Conservation (phyloP, 805 yeast species). For the Blastobotrys peoriensis region DNA sequence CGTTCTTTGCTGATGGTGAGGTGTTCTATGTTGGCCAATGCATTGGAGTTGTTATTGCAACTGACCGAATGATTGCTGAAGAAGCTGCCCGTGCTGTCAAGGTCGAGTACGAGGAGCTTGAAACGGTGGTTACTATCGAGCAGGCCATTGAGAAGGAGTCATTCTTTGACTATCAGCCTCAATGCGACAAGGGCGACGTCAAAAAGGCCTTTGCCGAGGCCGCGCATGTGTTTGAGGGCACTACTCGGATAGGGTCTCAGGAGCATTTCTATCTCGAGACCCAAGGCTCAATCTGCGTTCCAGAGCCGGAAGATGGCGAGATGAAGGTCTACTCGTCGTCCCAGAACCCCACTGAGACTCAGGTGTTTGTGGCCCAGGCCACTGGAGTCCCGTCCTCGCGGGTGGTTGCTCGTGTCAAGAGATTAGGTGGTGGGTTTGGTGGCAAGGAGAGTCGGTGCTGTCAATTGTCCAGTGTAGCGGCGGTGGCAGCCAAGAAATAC, state of each 20-base stretch:
- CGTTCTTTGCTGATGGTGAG: slow-evolving; percentile 39
- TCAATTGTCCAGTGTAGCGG: slow-evolving; percentile 35
- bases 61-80: slow-evolving; percentile 35
- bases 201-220: slow-evolving; percentile 33
- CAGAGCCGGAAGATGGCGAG: slow-evolving; percentile 42
- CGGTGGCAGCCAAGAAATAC: slow-evolving; percentile 40
- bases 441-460: slow-evolving; percentile 43
- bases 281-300: slow-evolving; percentile 39
- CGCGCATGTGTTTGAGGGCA: slow-evolving; percentile 34
- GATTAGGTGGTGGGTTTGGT: slow-evolving; percentile 48
- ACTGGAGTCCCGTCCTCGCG: slow-evolving; percentile 39
- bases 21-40: slow-evolving; percentile 40
- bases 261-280: slow-evolving; percentile 47
- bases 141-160: slow-evolving; percentile 39
- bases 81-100: slow-evolving; percentile 39
- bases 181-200: slow-evolving; percentile 37
- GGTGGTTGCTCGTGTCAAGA: slow-evolving; percentile 37
- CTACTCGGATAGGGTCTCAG: slow-evolving; percentile 40
- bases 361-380: slow-evolving; percentile 37
- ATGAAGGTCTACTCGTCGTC: slow-evolving; percentile 39
- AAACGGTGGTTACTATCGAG: slow-evolving; percentile 38
- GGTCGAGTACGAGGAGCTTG: slow-evolving; percentile 38
- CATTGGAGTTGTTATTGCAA: slow-evolving; percentile 39
- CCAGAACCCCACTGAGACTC: slow-evolving; percentile 43
- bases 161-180: slow-evolving; percentile 34